Conservation (phyloP, 352 stramenopile species). For the Phytophthora podocarpi region DNA sequence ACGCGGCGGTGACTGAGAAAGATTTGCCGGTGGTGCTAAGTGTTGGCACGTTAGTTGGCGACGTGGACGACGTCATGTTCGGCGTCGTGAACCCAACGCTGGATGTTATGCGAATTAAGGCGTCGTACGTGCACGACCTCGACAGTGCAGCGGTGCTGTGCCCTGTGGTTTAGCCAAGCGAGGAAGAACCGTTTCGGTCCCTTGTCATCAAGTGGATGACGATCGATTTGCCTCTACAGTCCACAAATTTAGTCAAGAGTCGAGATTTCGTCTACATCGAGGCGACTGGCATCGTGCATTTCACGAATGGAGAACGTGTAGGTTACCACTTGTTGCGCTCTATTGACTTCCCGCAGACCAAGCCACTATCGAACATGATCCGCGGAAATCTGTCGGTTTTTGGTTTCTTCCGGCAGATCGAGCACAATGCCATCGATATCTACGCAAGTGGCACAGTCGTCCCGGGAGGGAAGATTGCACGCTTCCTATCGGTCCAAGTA, state of each 20-base stretch:
- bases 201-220: conserved; percentile 39
- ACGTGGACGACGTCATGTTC: conserved; percentile 49
- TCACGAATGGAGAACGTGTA: conserved; percentile 28
- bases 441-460: conserved; percentile 36
- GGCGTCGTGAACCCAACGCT: conserved; percentile 38
- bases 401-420: conserved; percentile 42
- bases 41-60: conserved; percentile 30
- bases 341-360: conserved; percentile 45
- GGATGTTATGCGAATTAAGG: conserved; percentile 45
- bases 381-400: conserved; percentile 55
- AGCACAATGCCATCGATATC: conserved; percentile 44
- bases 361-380: conserved; percentile 26
- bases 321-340: conserved; percentile 50
- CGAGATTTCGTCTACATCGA: conserved; percentile 52
- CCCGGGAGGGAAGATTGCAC: conserved; percentile 30
- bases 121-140: conserved; percentile 38
- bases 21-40: conserved; percentile 28
- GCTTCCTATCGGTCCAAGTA: conserved; percentile 24
- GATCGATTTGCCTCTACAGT: too few species aligned
- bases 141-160: conserved; percentile 30
- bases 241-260: conserved; percentile 57
- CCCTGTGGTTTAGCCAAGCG: conserved; percentile 29
- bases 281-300: conserved; percentile 33
- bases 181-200: conserved; percentile 31
- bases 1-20: background rate